Percentiles rank a stretch among this genome's conserved stretches.
These are phyloP conservation scores for Aeschynomene evenia DNA, from an alignment of 306 rosid genomes.

Conservation along the genomic window DNA sequence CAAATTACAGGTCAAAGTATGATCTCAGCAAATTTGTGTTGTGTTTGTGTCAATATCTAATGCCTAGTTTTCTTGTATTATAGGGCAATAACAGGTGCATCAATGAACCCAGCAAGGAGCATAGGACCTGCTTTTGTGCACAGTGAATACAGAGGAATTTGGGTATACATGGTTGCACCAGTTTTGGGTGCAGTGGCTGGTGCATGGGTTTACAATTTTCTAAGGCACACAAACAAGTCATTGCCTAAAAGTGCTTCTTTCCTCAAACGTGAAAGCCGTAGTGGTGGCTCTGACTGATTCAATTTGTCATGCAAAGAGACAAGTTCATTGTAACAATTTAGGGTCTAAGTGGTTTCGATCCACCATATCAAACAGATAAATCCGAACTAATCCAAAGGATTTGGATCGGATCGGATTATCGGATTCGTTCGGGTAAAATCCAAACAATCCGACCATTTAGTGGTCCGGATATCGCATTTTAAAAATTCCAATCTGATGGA, in stretches of 20 bases:
- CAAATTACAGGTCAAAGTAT: constrained; percentile 11
- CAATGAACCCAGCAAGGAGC: constrained; percentile 95
- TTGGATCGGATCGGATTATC: no score
- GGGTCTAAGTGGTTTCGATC: no score
- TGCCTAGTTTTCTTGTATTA: neutral
- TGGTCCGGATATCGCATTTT: no score
- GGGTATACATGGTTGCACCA: constrained; percentile 65
- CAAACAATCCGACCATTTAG: no score
- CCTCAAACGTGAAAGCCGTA: constrained; percentile 30
- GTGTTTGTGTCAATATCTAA: neutral
- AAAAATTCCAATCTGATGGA: no score
- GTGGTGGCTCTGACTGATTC: constrained; percentile 10
- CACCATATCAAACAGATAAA: no score
- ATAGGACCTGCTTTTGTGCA: constrained; percentile 71
- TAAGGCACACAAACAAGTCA: constrained; percentile 63
- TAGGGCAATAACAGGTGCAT: constrained; percentile 87
- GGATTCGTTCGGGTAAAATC: no score
- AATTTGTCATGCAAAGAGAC: neutral
- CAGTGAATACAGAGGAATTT: constrained; percentile 44
- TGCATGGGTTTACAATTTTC: constrained; percentile 59
- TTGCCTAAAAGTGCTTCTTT: constrained; percentile 58
- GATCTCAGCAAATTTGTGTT: neutral
- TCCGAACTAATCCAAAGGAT: no score
- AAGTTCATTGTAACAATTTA: no score
- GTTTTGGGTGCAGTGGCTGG: constrained; percentile 62